Conservation (phyloP, 2,329 filamentous ascomycete species). For the Rachicladosporium sp. region DNA sequence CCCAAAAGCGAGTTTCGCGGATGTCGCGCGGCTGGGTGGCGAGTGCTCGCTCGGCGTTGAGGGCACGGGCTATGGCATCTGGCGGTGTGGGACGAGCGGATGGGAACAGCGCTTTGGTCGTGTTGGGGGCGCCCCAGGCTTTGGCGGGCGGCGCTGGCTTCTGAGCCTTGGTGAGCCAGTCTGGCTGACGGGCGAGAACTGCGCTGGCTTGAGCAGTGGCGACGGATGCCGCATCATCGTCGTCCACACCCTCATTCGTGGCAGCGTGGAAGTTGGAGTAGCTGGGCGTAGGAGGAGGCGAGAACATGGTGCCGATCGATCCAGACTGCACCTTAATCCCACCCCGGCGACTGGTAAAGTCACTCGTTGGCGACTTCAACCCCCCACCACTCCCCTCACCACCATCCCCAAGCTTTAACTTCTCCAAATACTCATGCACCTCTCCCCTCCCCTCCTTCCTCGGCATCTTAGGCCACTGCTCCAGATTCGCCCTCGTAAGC, state of each 20-base stretch:
- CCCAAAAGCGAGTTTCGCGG: too few species aligned
- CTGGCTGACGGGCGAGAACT: neutral
- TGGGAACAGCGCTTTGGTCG: constrained; percentile 15
- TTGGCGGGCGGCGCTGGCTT: neutral
- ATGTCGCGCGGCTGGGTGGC: too few species aligned
- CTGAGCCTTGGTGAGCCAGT: neutral
- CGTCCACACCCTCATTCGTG: neutral
- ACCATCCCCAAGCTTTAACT: too few species aligned
- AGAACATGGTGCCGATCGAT: neutral
- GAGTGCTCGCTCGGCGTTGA: too few species aligned
- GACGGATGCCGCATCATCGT: constrained; percentile 3
- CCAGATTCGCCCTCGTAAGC: constrained; percentile 1
- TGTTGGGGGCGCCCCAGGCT: constrained; percentile 8
- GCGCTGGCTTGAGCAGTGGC: constrained; percentile 1
- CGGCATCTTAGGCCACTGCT: constrained; percentile 9
- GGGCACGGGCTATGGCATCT: too few species aligned
- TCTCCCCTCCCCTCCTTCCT: too few species aligned
- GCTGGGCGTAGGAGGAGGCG: neutral
- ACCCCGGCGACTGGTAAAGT: constrained; percentile 8
- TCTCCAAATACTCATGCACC: too few species aligned
- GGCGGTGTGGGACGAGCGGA: too few species aligned
- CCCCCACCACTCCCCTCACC: neutral
- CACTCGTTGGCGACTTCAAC: constrained; percentile 1
- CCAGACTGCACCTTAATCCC: constrained; percentile 8
- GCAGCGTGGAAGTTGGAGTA: neutral